Evolutionary conservation across 176 grass and related monocot species (phyloP).

Genomic region (Ensete glaucum): DNA sequence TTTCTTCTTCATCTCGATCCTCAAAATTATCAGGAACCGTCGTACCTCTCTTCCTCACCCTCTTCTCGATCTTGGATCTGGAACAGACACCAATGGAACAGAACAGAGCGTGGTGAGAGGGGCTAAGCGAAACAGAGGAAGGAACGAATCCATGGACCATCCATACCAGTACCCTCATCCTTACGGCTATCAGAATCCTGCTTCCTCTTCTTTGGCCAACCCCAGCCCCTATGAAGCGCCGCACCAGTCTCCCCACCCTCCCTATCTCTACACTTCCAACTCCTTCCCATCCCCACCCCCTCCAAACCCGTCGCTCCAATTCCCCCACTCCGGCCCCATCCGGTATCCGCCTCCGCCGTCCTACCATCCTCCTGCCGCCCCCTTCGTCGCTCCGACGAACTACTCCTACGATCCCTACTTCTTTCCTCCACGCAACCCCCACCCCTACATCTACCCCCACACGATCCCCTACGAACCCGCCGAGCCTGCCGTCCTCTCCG

Average conservation of each 20-base stretch:
- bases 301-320: constrained; percentile 19
- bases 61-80: no score
- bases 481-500: background rate
- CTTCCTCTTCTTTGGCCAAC: no score
- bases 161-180: background rate
- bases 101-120: background rate
- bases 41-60: no score
- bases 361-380: constrained; percentile 7
- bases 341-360: constrained; percentile 25
- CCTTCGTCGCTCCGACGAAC: background rate
- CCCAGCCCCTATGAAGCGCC: no score
- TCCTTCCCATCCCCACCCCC: constrained; percentile 33
- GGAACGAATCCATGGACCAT: constrained; percentile 5
- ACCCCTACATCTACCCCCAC: background rate
- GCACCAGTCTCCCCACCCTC: no score
- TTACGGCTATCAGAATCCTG: background rate
- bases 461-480: background rate
- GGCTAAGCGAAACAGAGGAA: background rate
- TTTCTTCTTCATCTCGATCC: no score
- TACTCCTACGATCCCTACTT: background rate
- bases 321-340: constrained; percentile 35
- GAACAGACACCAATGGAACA: background rate
- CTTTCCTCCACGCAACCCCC: background rate
- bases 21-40: background rate
- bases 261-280: background rate